These are phyloP conservation scores for Candida khao-thaluensis DNA, from an alignment of 805 yeast species.

Conservation along the genomic window DNA sequence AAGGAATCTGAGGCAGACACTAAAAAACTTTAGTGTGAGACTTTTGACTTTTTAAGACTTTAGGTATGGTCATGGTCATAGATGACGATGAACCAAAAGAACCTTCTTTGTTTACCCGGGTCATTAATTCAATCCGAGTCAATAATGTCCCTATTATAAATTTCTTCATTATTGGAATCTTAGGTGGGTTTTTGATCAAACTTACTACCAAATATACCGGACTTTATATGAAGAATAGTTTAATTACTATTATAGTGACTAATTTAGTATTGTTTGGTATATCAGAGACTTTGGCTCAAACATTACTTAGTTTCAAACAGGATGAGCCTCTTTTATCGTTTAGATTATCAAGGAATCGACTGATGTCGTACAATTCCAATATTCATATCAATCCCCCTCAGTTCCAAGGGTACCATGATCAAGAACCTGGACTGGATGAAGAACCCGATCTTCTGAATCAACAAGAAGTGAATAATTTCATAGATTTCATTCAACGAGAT, in stretches of 20 bases:
- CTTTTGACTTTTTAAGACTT: too few species aligned
- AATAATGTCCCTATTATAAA: constrained; percentile 57
- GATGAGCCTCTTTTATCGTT: constrained; percentile 16
- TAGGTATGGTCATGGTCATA: too few species aligned
- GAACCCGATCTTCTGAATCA: constrained; percentile 16
- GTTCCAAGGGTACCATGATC: constrained; percentile 11
- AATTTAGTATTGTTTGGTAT: constrained; percentile 81
- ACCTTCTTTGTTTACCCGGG: constrained; percentile 17
- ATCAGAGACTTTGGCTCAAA: constrained; percentile 90
- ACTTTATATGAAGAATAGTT: constrained; percentile 61
- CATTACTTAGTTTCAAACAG: constrained; percentile 40
- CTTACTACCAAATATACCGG: constrained; percentile 58
- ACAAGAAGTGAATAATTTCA: constrained; percentile 23
- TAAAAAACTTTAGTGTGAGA: not conserved
- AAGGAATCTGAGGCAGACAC: not conserved
- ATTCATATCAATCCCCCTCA: not conserved
- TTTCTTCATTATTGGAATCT: constrained; percentile 48
- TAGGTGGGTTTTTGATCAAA: constrained; percentile 50
- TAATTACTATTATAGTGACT: constrained; percentile 77
- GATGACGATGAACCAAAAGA: not conserved
- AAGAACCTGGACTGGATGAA: constrained; percentile 11
- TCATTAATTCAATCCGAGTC: constrained; percentile 36
- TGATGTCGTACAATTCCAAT: constrained; percentile 21
- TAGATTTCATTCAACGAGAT: constrained; percentile 35
- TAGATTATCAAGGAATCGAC: constrained; percentile 6